These are phyloP conservation scores for Tardiomyces digboiensis DNA, from an alignment of 1,139 yeast genomes.

Conservation along the genomic window DNA sequence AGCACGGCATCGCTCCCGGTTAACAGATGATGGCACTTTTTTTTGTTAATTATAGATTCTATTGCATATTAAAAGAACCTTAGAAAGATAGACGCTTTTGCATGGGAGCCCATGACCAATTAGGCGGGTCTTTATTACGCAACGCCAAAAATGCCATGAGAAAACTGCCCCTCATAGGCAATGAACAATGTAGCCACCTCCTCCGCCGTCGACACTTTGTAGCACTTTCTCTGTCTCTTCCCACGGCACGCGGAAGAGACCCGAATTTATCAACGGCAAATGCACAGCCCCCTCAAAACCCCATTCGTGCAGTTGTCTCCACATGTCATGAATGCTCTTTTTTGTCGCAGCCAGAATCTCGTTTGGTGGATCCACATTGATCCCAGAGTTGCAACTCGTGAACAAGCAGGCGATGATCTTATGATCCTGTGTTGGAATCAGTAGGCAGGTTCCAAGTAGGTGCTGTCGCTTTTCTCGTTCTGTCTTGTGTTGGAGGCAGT, in stretches of 20 bases:
- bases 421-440: conserved; percentile 31
- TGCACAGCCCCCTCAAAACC: conserved; percentile 21
- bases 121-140: too few species aligned
- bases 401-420: conserved; percentile 54
- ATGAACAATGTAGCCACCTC: conserved; percentile 34
- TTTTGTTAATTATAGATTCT: background rate
- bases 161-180: background rate
- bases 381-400: conserved; percentile 40
- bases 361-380: conserved; percentile 32
- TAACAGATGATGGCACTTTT: conserved; percentile 2
- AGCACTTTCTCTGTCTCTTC: conserved; percentile 47
- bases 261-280: conserved; percentile 77
- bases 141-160: too few species aligned
- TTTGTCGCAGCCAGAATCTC: conserved; percentile 41
- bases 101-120: too few species aligned
- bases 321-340: conserved; percentile 38
- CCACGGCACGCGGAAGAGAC: conserved; percentile 79
- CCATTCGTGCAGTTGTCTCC: conserved; percentile 26
- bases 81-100: too few species aligned
- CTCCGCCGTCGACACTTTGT: conserved; percentile 23
- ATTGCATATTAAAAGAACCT: too few species aligned
- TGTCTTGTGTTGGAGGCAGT: conserved; percentile 32
- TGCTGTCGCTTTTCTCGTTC: conserved; percentile 18
- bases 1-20: conserved; percentile 8
- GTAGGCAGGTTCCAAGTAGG: conserved; percentile 45